Evolutionary conservation across 179 eudicot genomes (phyloP).

Genomic region (Silene vulgaris): DNA sequence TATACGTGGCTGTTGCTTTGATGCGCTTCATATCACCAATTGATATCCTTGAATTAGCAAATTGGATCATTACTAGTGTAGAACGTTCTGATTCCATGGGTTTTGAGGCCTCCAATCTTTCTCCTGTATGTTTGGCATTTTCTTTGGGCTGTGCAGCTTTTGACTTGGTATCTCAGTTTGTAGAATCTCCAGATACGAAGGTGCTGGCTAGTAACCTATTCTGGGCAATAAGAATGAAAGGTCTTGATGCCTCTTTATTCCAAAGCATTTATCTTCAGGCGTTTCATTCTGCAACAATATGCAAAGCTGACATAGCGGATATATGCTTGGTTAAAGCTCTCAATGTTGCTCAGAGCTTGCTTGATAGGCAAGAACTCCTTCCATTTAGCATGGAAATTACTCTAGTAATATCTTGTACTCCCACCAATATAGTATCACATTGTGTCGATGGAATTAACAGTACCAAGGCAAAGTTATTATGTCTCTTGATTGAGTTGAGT

Average conservation of each 20-base stretch:
- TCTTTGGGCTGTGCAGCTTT: constrained; percentile 59
- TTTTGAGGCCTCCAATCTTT: constrained; percentile 28
- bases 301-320: constrained; percentile 53
- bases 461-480: constrained; percentile 54
- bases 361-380: constrained; percentile 32
- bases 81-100: constrained; percentile 27
- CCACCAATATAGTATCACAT: constrained; percentile 46
- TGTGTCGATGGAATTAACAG: constrained; percentile 43
- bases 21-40: constrained; percentile 61
- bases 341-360: constrained; percentile 34
- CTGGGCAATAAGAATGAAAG: constrained; percentile 31
- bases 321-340: constrained; percentile 70
- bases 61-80: constrained; percentile 54
- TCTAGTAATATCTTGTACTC: constrained; percentile 52
- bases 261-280: constrained; percentile 57
- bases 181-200: constrained; percentile 31
- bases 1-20: constrained; percentile 48
- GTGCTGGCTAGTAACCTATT: constrained; percentile 23
- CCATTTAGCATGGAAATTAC: constrained; percentile 35
- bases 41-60: constrained; percentile 66
- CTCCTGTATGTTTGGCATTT: constrained; percentile 51
- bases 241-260: constrained; percentile 41
- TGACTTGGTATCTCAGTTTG: constrained; percentile 40
- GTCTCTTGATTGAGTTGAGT: constrained; percentile 51
- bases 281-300: constrained; percentile 38